phyloP scores from a whole-genome alignment of 139 green algal genomes.

The Auxenochlorella pyrenoidosa region DNA sequence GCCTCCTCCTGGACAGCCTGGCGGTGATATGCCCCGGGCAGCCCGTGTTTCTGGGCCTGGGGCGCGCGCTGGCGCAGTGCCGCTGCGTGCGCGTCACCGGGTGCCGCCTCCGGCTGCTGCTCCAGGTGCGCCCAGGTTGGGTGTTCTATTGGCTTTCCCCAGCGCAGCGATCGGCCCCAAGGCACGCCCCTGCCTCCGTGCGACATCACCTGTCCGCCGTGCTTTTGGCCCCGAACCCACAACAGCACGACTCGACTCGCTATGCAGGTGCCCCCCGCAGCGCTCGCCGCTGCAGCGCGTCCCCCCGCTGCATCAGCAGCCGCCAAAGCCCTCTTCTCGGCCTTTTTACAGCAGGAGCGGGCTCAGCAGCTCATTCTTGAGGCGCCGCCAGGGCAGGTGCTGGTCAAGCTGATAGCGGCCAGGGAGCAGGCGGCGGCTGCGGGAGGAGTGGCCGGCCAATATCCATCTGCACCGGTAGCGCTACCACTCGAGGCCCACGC shows the following conservation, averaged over 20 bases:
- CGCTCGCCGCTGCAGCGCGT: not conserved
- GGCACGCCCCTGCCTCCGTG: no score
- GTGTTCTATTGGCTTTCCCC: no score
- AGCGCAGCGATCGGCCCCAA: no score
- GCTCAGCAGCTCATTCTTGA: not conserved
- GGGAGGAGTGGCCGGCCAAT: no score
- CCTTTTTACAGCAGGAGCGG: not conserved
- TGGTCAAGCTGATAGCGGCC: not conserved
- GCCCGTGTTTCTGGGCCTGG: constrained; percentile 16
- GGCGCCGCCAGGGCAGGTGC: not conserved
- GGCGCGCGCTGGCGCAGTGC: not conserved
- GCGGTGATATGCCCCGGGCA: not conserved
- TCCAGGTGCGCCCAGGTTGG: not conserved
- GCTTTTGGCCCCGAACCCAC: no score
- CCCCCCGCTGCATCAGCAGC: not conserved
- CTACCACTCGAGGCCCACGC: no score
- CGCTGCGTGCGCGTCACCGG: not conserved
- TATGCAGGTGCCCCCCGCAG: not conserved
- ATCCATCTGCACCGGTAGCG: no score
- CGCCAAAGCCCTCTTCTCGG: not conserved
- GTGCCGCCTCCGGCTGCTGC: not conserved
- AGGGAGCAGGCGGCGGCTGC: not conserved
- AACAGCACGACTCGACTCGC: no score
- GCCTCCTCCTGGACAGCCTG: not conserved
- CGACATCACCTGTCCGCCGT: no score